These are phyloP conservation scores for Dalechampia spathulata DNA, from an alignment of 441 rosid species.

Conservation along the genomic window DNA sequence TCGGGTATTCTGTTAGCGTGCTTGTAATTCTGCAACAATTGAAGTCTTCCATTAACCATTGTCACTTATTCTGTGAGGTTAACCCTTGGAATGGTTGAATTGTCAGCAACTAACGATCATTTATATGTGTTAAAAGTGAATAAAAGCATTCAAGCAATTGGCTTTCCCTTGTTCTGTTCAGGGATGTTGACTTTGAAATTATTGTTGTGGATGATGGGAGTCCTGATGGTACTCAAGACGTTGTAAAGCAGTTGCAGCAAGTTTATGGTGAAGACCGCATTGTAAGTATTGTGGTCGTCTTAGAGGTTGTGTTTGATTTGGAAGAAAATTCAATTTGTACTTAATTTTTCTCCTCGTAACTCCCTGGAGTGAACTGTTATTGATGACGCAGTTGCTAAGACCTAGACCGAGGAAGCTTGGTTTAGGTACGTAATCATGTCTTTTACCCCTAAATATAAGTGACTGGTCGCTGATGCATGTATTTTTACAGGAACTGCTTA, in stretches of 20 bases:
- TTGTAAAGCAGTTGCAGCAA: constrained; percentile 73
- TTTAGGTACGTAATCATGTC: constrained; percentile 44
- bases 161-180: constrained; percentile 12
- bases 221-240: constrained; percentile 93
- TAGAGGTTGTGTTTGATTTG: not conserved
- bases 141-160: not conserved
- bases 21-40: not conserved
- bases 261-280: constrained; percentile 79
- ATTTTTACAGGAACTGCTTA: constrained; percentile 79
- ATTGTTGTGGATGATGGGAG: constrained; percentile 98
- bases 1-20: too few relatives aligned
- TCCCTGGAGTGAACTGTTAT: constrained; percentile 6
- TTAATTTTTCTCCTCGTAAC: not conserved
- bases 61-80: too few relatives aligned
- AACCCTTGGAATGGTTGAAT: too few relatives aligned
- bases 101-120: too few relatives aligned
- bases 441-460: not conserved
- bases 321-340: not conserved
- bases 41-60: too few relatives aligned
- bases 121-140: too few relatives aligned
- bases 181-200: constrained; percentile 83
- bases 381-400: constrained; percentile 59
- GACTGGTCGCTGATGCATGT: constrained; percentile 12
- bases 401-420: constrained; percentile 94
- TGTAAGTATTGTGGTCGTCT: constrained; percentile 32